Percentiles rank a stretch among this genome's conserved stretches.
Evolutionary conservation across 2,329 filamentous ascomycete species (phyloP).

Genomic region (Rachicladosporium sp.): DNA sequence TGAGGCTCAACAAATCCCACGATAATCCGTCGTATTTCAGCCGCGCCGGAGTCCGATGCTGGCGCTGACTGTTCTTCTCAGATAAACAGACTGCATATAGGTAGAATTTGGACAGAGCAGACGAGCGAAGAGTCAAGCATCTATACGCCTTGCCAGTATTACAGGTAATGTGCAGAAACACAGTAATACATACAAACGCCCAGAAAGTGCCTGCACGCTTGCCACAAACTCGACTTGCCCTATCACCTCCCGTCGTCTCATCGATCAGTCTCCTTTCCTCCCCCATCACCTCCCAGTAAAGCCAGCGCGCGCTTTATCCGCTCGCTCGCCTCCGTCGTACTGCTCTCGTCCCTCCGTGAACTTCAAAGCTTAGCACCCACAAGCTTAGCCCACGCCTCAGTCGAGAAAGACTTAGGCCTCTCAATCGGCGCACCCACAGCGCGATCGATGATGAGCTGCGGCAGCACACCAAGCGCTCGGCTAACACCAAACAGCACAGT

Average conservation of each 20-base stretch:
- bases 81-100: too few relatives aligned
- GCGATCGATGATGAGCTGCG: slow-evolving; percentile 98
- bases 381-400: slow-evolving; percentile 90
- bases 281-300: slow-evolving; percentile 17
- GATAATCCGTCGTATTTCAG: too few relatives aligned
- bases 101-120: too few relatives aligned
- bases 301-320: slow-evolving; percentile 10
- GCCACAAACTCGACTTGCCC: not conserved
- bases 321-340: not conserved
- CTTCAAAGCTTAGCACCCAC: slow-evolving; percentile 77
- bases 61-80: too few relatives aligned
- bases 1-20: too few relatives aligned
- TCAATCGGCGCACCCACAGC: slow-evolving; percentile 94
- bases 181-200: not conserved
- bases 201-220: not conserved
- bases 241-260: too few relatives aligned
- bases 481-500: slow-evolving; percentile 98
- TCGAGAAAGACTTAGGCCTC: slow-evolving; percentile 98
- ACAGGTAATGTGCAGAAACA: not conserved
- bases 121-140: too few relatives aligned
- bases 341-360: slow-evolving; percentile 3
- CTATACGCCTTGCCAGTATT: too few relatives aligned
- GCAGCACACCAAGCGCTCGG: slow-evolving; percentile 93
- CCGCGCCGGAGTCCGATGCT: too few relatives aligned
- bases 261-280: slow-evolving; percentile 9